Conservation (phyloP, 306 rosid species). For the Purshia tridentata region DNA sequence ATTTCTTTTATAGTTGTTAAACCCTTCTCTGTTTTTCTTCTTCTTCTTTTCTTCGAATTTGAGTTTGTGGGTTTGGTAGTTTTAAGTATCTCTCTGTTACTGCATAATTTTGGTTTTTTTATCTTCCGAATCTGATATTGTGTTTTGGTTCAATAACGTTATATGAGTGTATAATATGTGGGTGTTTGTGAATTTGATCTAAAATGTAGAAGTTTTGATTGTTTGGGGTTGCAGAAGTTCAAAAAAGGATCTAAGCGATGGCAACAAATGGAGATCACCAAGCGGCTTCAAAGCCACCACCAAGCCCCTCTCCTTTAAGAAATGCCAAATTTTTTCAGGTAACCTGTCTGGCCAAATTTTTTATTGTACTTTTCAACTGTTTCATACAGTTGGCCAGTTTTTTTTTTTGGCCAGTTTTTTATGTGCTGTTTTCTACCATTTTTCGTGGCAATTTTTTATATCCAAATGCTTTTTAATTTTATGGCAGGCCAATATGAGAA, state of each 20-base stretch:
- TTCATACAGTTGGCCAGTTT: background rate
- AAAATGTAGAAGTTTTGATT: conserved; percentile 9
- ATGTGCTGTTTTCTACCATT: background rate
- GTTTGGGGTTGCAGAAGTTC: conserved; percentile 29
- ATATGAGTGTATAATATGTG: background rate
- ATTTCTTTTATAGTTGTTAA: background rate
- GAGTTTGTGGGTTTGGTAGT: background rate
- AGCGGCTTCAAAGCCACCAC: conserved; percentile 47
- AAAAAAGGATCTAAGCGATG: conserved; percentile 9
- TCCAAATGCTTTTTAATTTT: background rate
- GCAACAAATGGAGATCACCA: conserved; percentile 45
- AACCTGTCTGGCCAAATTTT: background rate
- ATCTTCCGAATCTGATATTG: background rate
- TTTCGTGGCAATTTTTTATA: background rate
- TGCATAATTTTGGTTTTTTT: background rate
- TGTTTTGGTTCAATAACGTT: background rate
- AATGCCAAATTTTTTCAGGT: conserved; percentile 63
- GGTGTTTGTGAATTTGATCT: background rate
- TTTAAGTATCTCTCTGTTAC: no score
- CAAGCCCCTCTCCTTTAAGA: conserved; percentile 54
- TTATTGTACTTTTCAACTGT: background rate
- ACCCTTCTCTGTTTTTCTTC: background rate
- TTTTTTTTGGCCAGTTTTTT: no score
- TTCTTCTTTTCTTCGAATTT: background rate
- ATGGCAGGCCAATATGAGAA: conserved; percentile 90